phyloP scores from a whole-genome alignment of 306 rosid genomes.

The Hippophae tibetana region DNA sequence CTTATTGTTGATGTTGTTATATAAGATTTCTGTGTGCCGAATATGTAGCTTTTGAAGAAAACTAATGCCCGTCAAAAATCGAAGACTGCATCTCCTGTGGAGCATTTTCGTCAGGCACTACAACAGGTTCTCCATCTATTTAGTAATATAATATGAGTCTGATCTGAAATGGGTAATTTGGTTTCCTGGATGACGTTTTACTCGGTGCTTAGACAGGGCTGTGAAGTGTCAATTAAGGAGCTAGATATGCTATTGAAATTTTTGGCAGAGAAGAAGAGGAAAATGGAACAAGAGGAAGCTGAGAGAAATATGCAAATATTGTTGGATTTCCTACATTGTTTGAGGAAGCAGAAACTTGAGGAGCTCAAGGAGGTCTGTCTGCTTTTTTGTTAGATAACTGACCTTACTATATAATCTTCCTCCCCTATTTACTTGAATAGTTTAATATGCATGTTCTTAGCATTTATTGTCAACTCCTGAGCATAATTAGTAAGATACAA shows the following conservation, averaged over 20 bases:
- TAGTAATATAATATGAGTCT: background rate
- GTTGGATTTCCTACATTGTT: constrained; percentile 75
- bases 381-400: background rate
- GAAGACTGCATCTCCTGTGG: constrained; percentile 72
- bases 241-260: constrained; percentile 65
- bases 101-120: constrained; percentile 64
- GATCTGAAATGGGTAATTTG: background rate
- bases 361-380: constrained; percentile 72
- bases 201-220: constrained; percentile 50
- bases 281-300: constrained; percentile 98
- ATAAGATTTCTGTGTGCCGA: constrained; percentile 43
- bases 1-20: constrained; percentile 33
- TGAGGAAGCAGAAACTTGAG: constrained; percentile 74
- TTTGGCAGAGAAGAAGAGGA: constrained; percentile 82
- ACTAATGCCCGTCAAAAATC: constrained; percentile 70
- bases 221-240: constrained; percentile 83
- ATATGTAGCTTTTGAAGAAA: constrained; percentile 88
- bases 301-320: constrained; percentile 92
- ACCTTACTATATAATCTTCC: background rate
- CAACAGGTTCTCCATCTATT: constrained; percentile 46
- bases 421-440: background rate
- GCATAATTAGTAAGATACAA: background rate
- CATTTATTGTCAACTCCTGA: background rate
- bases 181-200: constrained; percentile 7
- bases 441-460: background rate